Conservation (phyloP, 2,329 filamentous ascomycete species). For the Fusarium multiceps region DNA sequence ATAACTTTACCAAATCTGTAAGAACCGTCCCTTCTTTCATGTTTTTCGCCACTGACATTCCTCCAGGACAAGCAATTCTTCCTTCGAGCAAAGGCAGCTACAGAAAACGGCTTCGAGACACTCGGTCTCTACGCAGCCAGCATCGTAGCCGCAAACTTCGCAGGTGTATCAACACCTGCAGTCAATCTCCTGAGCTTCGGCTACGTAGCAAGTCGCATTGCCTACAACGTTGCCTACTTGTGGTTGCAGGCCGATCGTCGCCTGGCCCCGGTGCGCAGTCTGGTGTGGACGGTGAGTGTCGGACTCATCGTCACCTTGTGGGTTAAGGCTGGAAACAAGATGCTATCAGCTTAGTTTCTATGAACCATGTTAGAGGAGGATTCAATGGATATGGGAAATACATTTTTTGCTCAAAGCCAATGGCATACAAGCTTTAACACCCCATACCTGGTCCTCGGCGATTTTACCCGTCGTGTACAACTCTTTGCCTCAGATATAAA, state of each 20-base stretch:
- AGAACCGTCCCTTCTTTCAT: not conserved
- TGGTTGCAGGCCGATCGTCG: slow-evolving; percentile 55
- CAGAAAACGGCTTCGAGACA: slow-evolving; percentile 58
- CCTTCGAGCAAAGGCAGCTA: slow-evolving; percentile 63
- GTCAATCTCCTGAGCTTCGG: slow-evolving; percentile 55
- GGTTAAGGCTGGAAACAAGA: slow-evolving; percentile 54
- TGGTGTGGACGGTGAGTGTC: slow-evolving; percentile 53
- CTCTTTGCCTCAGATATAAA: slow-evolving; percentile 19
- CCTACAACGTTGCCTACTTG: slow-evolving; percentile 59
- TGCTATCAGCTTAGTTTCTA: slow-evolving; percentile 21
- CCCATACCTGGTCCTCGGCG: slow-evolving; percentile 11
- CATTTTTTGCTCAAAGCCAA: not conserved
- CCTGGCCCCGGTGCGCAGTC: slow-evolving; percentile 52
- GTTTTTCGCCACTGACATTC: not conserved
- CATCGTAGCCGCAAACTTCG: slow-evolving; percentile 60
- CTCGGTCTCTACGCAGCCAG: slow-evolving; percentile 57
- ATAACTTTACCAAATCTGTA: slow-evolving; percentile 48
- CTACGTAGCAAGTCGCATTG: slow-evolving; percentile 55
- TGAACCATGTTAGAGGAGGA: not conserved
- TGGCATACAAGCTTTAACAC: not conserved
- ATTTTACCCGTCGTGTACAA: slow-evolving; percentile 17
- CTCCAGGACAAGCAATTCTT: slow-evolving; percentile 64
- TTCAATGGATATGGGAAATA: not conserved
- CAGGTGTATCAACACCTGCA: slow-evolving; percentile 51
- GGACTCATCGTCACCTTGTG: slow-evolving; percentile 53